A percentile compares a stretch with the other conserved stretches of the same genome.
Conservation (phyloP, 106 monocot species). For the Dioscorea alata region DNA sequence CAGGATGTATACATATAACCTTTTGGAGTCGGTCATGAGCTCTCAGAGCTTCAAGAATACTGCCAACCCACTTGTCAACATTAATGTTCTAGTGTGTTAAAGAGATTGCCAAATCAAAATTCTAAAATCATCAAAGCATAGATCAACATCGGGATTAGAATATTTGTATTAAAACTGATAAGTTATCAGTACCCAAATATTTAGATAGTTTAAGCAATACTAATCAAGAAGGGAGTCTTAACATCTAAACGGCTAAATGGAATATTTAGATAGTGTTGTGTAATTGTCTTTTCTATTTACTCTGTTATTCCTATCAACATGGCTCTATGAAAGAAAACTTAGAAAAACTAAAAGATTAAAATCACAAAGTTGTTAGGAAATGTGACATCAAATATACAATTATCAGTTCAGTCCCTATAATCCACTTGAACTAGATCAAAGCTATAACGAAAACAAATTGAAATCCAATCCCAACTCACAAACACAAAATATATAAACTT, state of each 20-base stretch:
- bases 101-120: too few species aligned
- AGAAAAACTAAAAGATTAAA: neutral
- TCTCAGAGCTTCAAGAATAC: constrained; percentile 80
- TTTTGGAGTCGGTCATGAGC: constrained; percentile 19
- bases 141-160: too few species aligned
- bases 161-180: too few species aligned
- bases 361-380: too few species aligned
- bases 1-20: constrained; percentile 6
- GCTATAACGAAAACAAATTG: neutral
- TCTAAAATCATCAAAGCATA: too few species aligned
- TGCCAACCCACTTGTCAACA: constrained; percentile 68
- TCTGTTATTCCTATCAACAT: too few species aligned
- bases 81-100: neutral
- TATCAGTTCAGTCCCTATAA: neutral
- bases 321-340: neutral
- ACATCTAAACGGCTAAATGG: too few species aligned
- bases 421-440: neutral
- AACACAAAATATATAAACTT: neutral
- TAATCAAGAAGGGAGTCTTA: too few species aligned
- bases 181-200: too few species aligned
- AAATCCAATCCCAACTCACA: neutral
- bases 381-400: neutral
- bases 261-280: neutral
- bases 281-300: neutral
- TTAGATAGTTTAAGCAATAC: too few species aligned